Evolutionary conservation across 2,329 filamentous ascomycete genomes (phyloP).

Genomic region (Nothophoma quercina): DNA sequence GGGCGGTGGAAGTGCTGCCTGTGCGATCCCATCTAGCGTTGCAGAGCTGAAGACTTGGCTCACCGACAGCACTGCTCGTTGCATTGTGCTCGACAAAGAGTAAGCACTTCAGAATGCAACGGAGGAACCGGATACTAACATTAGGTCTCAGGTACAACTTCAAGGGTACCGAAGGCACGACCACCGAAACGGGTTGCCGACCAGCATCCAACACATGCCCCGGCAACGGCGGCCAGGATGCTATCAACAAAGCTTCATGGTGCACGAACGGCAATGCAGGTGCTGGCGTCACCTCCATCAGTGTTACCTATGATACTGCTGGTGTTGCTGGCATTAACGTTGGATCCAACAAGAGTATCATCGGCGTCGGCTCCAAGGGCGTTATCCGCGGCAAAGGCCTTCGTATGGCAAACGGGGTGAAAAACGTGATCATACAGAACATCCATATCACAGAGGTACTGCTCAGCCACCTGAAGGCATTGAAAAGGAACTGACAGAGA

Average conservation of each 20-base stretch:
- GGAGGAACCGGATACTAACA: background rate
- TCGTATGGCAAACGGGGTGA: slow-evolving; percentile 48
- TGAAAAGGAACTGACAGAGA: background rate
- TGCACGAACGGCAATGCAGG: slow-evolving; percentile 62
- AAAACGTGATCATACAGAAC: slow-evolving; percentile 60
- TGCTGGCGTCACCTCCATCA: slow-evolving; percentile 54
- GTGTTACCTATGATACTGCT: slow-evolving; percentile 58
- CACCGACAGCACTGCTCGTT: slow-evolving; percentile 59
- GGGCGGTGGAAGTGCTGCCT: slow-evolving; percentile 63
- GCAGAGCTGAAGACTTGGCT: slow-evolving; percentile 66
- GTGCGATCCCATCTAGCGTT: slow-evolving; percentile 63
- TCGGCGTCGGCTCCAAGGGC: slow-evolving; percentile 60
- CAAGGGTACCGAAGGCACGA: slow-evolving; percentile 61
- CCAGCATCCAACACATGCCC: slow-evolving; percentile 54
- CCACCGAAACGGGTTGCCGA: slow-evolving; percentile 63
- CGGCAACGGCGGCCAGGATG: slow-evolving; percentile 65
- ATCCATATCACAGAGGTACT: slow-evolving; percentile 50
- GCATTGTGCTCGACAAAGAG: slow-evolving; percentile 63
- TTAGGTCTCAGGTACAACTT: slow-evolving; percentile 55
- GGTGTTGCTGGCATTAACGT: slow-evolving; percentile 59
- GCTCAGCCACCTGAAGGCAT: too few relatives aligned
- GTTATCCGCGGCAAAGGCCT: slow-evolving; percentile 65
- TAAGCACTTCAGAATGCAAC: background rate
- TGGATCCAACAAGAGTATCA: slow-evolving; percentile 64
- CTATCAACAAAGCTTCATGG: slow-evolving; percentile 66